A percentile compares a stretch with the other conserved stretches of the same genome.
Evolutionary conservation across 768 basidiomycete species (phyloP).

Genomic region (Rhodosporidiobolus sp.): DNA sequence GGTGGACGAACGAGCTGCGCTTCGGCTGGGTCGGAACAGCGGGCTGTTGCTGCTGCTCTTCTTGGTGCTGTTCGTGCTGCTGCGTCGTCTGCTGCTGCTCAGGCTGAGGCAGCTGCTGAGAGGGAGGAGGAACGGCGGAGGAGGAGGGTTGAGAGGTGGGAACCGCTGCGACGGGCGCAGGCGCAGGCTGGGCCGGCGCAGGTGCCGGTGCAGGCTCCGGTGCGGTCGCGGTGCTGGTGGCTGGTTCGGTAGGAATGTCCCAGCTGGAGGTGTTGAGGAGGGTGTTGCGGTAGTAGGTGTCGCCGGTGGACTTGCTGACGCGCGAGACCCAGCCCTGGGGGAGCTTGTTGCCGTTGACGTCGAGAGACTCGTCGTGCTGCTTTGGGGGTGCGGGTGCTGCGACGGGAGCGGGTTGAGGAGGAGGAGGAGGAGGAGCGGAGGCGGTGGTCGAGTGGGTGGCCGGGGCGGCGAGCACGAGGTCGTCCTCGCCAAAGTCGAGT

Average conservation of each 20-base stretch:
- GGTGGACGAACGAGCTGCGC: slow-evolving; percentile 5
- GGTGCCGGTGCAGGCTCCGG: not conserved
- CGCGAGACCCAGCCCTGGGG: slow-evolving; percentile 29
- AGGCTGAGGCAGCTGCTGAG: not conserved
- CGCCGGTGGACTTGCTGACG: slow-evolving; percentile 23
- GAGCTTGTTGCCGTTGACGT: slow-evolving; percentile 17
- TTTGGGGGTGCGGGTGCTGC: not conserved
- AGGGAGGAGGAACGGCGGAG: not conserved
- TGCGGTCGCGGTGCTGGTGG: not conserved
- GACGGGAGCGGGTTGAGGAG: not conserved
- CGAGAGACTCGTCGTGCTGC: slow-evolving; percentile 25
- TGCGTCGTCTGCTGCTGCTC: not conserved
- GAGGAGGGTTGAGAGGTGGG: not conserved
- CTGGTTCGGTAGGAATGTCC: slow-evolving; percentile 32
- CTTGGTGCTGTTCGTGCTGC: no score
- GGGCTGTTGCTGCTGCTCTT: not conserved
- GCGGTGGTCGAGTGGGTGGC: not conserved
- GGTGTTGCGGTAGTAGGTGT: slow-evolving; percentile 33
- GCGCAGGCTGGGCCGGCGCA: not conserved
- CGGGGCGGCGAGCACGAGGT: slow-evolving; percentile 15
- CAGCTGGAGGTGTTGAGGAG: slow-evolving; percentile 24
- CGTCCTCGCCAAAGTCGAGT: slow-evolving; percentile 43
- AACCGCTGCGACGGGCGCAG: not conserved
- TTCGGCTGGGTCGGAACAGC: not conserved
- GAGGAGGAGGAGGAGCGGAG: not conserved